These are phyloP conservation scores for Bipolaris cookei DNA, from an alignment of 2,329 filamentous ascomycete species.

Conservation along the genomic window DNA sequence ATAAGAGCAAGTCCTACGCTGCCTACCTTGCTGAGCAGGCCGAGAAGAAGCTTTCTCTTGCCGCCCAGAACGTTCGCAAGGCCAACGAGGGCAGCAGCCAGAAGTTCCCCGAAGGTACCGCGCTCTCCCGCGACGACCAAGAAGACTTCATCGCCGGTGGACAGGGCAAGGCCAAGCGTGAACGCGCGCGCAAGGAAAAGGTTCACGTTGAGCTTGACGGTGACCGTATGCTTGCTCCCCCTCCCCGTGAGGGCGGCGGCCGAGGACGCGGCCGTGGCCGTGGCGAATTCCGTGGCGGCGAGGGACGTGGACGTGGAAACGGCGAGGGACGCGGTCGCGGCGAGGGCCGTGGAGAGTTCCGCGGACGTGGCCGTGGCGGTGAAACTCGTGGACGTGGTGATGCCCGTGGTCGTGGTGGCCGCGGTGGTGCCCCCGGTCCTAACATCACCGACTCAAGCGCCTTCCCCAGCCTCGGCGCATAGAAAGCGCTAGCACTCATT, in stretches of 20 bases:
- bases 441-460: constrained; percentile 59
- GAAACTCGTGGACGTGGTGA: constrained; percentile 55
- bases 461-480: constrained; percentile 61
- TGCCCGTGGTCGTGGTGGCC: constrained; percentile 59
- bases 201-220: constrained; percentile 86
- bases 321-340: constrained; percentile 56
- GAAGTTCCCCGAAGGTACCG: constrained; percentile 90
- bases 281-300: constrained; percentile 62
- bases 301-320: constrained; percentile 60
- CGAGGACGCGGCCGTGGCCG: constrained; percentile 59
- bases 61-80: constrained; percentile 76
- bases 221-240: constrained; percentile 59
- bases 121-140: constrained; percentile 64
- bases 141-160: constrained; percentile 75
- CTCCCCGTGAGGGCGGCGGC: constrained; percentile 58
- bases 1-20: constrained; percentile 88
- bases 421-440: constrained; percentile 50
- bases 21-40: constrained; percentile 82
- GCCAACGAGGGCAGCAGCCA: constrained; percentile 93
- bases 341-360: constrained; percentile 56
- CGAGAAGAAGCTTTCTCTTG: constrained; percentile 77
- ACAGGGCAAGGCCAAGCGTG: constrained; percentile 77
- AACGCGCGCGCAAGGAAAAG: constrained; percentile 93
- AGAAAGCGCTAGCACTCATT: constrained; percentile 32
- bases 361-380: constrained; percentile 54